Evolutionary conservation across 257 asterid species (phyloP), one percentile per base, ranked within the genome.

Genomic region (Perilla frutescens): DNA sequence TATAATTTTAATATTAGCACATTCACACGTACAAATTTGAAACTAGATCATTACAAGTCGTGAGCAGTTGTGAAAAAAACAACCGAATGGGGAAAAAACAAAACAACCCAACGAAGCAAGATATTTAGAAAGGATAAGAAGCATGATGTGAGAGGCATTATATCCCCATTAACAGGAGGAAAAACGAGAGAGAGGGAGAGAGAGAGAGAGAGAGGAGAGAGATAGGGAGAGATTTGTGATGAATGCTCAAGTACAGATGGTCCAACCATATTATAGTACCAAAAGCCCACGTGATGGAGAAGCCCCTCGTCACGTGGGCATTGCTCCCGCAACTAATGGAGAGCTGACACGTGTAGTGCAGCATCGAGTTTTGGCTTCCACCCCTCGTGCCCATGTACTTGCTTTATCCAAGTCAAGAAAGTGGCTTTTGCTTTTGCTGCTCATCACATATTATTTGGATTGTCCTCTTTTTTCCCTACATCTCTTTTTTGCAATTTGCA

Each of bases 221-320:
- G 36, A 56, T n/a, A n/a, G n/a, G n/a, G 14, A 9, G 3, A 15
- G 60, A 20, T 20, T 20, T 20, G 26, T 20, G 26, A 20, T 20
- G 26, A 20, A 20, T 20, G 26, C 26, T 20, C 26, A 20, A 20
- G 26, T 62, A 50, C 71, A 29, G 7, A 9, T 74, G 78, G 78
- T 74, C 76, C 79, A 65, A 2, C 72, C 4, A 1, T 4, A 39
- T 4, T 7, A 60, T 11, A 51, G 66, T 64, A 51, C 61, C 67
- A 34, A 11, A 36, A 20, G 70, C 50, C 80, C 80, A 76, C 70
- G 80, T 76, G 80, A 76, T 5, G 40, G 5, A 7, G 61, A 36
- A 76, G 4, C 58, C 57, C 62, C 70, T 40, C 7, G 13, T 10
- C 80, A 76, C 80, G 80, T 76, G 80, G 65, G 31, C 14, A 20